These are phyloP conservation scores for Astrephomene gubernaculifera DNA, from an alignment of 139 green algal genomes.

Conservation along the genomic window DNA sequence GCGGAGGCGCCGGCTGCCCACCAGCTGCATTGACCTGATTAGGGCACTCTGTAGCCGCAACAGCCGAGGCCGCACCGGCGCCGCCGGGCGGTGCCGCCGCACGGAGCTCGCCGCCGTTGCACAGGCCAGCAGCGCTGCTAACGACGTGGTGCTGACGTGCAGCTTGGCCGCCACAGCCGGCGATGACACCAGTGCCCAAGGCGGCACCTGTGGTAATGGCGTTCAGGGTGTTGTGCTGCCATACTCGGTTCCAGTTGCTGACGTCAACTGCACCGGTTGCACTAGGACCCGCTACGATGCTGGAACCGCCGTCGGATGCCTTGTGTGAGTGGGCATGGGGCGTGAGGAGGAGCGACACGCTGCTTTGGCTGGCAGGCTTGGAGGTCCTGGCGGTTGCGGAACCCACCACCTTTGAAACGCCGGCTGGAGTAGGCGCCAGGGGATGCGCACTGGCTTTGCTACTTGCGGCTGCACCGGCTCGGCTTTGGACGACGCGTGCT, in stretches of 20 bases:
- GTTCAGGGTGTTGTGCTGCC: no score
- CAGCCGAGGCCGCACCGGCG: no score
- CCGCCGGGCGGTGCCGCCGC: no score
- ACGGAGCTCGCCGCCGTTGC: neutral
- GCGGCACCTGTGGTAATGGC: no score
- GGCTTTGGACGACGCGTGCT: neutral
- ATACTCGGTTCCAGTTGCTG: no score
- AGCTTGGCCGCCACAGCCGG: neutral
- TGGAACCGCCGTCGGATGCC: neutral
- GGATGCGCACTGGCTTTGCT: neutral
- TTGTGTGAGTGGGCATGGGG: neutral
- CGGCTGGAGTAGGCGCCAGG: neutral
- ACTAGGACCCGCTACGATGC: no score
- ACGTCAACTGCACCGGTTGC: no score
- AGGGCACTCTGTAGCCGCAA: no score
- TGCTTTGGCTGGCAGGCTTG: neutral
- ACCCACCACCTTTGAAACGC: neutral
- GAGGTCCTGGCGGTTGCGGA: neutral
- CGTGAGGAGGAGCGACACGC: neutral
- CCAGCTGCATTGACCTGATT: no score
- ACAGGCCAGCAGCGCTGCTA: neutral
- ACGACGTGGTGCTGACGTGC: conserved; percentile 5
- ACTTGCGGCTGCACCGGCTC: neutral
- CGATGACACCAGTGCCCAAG: neutral
- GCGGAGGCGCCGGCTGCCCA: no score